Percentiles rank a stretch among this genome's conserved stretches.
Conservation (phyloP, 2,329 filamentous ascomycete species). For the Alternaria arbusti region DNA sequence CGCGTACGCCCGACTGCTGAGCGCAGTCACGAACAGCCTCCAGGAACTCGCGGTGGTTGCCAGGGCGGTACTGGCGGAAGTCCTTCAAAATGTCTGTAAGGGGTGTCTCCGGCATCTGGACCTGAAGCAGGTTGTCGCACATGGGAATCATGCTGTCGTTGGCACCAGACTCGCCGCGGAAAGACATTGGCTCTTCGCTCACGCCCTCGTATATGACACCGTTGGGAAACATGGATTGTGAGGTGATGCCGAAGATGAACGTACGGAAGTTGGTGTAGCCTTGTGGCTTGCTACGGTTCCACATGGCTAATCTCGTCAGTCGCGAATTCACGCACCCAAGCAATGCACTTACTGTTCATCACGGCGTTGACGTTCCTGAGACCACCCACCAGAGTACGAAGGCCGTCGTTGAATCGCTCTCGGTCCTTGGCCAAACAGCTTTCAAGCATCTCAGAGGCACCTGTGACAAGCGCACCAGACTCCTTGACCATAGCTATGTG, state of each 20-base stretch:
- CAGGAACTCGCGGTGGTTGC: conserved; percentile 86
- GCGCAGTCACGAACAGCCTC: conserved; percentile 68
- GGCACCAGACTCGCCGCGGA: conserved; percentile 90
- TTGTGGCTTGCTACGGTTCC: conserved; percentile 81
- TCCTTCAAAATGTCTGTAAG: conserved; percentile 87
- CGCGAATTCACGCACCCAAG: not conserved
- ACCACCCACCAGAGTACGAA: conserved; percentile 60
- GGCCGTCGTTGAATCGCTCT: conserved; percentile 64
- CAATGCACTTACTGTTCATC: conserved; percentile 71
- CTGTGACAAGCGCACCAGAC: conserved; percentile 77
- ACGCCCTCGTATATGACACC: conserved; percentile 90
- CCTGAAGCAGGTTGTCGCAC: conserved; percentile 83
- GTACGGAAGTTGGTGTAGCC: conserved; percentile 91
- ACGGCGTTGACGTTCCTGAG: conserved; percentile 75
- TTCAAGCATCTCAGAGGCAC: conserved; percentile 71
- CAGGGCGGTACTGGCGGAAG: conserved; percentile 87
- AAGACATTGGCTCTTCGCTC: conserved; percentile 75
- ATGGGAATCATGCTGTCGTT: conserved; percentile 95
- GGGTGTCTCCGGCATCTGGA: conserved; percentile 87
- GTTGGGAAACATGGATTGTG: conserved; percentile 90
- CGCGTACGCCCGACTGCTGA: conserved; percentile 61
- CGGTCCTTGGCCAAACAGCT: conserved; percentile 54
- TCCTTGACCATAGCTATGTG: conserved; percentile 95
- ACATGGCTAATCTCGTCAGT: conserved; percentile 68
- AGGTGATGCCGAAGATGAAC: conserved; percentile 96